Base-by-base conservation (phyloP, 1,284 basidiomycete genomes). In the Cystobasidium sp. region DNA sequence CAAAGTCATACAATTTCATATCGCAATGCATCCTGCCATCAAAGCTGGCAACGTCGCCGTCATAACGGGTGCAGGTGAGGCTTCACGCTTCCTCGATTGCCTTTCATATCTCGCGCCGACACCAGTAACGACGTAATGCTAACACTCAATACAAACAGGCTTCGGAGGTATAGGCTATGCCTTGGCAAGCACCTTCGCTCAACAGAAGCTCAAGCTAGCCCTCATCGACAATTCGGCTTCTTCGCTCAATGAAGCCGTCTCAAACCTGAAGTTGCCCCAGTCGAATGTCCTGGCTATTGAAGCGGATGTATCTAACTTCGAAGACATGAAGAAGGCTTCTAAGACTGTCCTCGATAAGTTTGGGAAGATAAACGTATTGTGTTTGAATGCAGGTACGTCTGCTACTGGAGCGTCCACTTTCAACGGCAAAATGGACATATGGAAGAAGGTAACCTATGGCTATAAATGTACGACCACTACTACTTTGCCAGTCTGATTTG, bases 161-260 rank as follows among this genome's bases (percentile, higher is more conserved):
- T 68, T 22, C 12, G 78, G 78, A 14, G 79, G 79, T 0, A 79
- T 80, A 59, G 79, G 79, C 9, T 79, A 52, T 70, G 74, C 66
- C 0, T 62, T 75, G 31, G 77, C 76, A 2, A 7, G 24, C 6
- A 73, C 74, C 18, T 69, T 76, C 31, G 58, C 70, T 1, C 8
- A 59, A 1, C 75, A 77, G 20, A 73, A 74, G 14, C 46, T 79
- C 53, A 43, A 73, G 8, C 64, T 77, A 24, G 66, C 76, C 47
- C 76, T 80, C 46, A 75, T 69, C 56, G 79, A 80, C 59, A 61
- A 75, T 67, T 64, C 59, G 20, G 37, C 22, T 1, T 24, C 44
- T 0, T 71, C 69, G 0, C 75, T 79, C 39, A 24, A 71, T 12
- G 65, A 62, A 52, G 59, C 43, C 46, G 72, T 14, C 1, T 16